These are phyloP conservation scores for Arabidopsis lyrata DNA, from an alignment of 441 rosid genomes.

Conservation along the genomic window DNA sequence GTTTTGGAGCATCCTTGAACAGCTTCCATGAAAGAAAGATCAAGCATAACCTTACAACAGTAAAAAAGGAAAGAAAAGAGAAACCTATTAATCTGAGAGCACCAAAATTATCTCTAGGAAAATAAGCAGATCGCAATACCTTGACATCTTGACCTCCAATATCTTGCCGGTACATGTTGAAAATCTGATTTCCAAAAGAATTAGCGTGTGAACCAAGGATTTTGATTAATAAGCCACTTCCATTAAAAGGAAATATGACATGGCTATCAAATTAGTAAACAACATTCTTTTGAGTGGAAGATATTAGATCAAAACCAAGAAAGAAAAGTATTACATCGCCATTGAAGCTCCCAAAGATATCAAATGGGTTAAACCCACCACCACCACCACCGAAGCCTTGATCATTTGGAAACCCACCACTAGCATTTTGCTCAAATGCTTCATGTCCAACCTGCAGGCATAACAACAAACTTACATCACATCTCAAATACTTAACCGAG, in stretches of 20 bases:
- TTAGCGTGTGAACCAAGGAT: slow-evolving; percentile 26
- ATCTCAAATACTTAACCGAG: neutral
- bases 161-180: slow-evolving; percentile 64
- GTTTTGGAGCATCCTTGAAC: slow-evolving; percentile 95
- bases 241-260: neutral
- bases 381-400: slow-evolving; percentile 67
- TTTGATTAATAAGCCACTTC: slow-evolving; percentile 16
- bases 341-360: slow-evolving; percentile 53
- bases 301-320: slow-evolving; percentile 1
- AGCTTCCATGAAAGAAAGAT: slow-evolving; percentile 99
- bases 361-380: slow-evolving; percentile 81
- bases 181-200: slow-evolving; percentile 60
- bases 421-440: slow-evolving; percentile 77
- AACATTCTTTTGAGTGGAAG: neutral
- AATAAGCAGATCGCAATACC: slow-evolving; percentile 55
- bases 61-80: slow-evolving; percentile 19
- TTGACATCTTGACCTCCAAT: slow-evolving; percentile 93
- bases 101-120: slow-evolving; percentile 11
- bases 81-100: slow-evolving; percentile 11
- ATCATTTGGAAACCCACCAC: slow-evolving; percentile 51
- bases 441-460: slow-evolving; percentile 93
- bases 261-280: neutral
- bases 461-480: slow-evolving; percentile 38
- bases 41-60: slow-evolving; percentile 69
- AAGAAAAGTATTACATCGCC: slow-evolving; percentile 56